Percentiles rank a stretch among this genome's conserved stretches.
phyloP scores from a whole-genome alignment of 2,329 filamentous ascomycete species.

The Penicillium hesseltinei region DNA sequence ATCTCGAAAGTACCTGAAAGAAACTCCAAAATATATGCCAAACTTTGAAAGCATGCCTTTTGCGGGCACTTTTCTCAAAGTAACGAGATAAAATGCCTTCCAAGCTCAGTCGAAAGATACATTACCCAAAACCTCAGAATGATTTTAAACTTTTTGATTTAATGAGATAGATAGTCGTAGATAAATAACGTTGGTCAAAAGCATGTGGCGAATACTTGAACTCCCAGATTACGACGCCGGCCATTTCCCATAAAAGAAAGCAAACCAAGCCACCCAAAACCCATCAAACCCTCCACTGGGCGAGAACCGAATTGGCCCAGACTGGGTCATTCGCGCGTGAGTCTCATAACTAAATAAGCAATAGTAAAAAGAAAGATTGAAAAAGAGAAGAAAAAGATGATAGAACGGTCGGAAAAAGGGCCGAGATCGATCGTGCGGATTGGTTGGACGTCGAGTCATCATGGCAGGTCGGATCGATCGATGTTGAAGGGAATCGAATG shows the following conservation, averaged over 20 bases:
- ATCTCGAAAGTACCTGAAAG: not conserved
- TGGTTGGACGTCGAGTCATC: not conserved
- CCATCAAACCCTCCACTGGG: constrained; percentile 14
- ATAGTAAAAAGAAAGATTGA: constrained; percentile 15
- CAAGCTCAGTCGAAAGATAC: not conserved
- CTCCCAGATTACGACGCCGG: constrained; percentile 8
- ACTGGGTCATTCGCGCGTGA: constrained; percentile 22
- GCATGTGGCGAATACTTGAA: not conserved
- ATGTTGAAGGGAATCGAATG: not conserved
- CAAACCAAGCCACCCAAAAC: constrained; percentile 14
- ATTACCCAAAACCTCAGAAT: not conserved
- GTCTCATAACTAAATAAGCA: constrained; percentile 19
- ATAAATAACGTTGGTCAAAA: constrained; percentile 6
- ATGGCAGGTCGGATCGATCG: constrained; percentile 5
- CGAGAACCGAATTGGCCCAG: constrained; percentile 17
- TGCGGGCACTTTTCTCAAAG: not conserved
- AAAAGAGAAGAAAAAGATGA: not conserved
- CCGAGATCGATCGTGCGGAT: constrained; percentile 6
- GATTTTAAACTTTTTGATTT: not conserved
- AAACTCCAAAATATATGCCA: not conserved
- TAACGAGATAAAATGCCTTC: not conserved
- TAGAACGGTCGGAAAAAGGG: not conserved
- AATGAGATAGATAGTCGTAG: constrained; percentile 1
- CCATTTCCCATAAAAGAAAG: not conserved
- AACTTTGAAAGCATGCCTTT: not conserved